These are phyloP conservation scores for Vinca major DNA, from an alignment of 305 asterid genomes.

Conservation along the genomic window DNA sequence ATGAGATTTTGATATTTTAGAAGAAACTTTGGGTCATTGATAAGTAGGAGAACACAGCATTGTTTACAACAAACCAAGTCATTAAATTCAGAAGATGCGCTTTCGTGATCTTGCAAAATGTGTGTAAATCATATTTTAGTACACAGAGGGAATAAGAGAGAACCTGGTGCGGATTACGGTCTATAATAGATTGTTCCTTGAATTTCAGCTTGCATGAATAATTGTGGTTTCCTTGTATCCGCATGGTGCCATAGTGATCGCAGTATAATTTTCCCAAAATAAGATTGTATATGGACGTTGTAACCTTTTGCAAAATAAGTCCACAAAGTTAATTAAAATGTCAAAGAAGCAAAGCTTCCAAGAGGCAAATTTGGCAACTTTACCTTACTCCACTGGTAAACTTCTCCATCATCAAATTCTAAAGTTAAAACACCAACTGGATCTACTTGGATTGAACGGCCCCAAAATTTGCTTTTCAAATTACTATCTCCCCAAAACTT, in stretches of 20 bases:
- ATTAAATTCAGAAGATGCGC: neutral
- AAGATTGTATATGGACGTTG: conserved; percentile 93
- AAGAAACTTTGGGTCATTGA: neutral
- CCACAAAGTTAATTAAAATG: conserved; percentile 16
- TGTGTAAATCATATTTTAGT: conserved; percentile 3
- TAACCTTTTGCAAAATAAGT: conserved; percentile 43
- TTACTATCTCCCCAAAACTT: conserved; percentile 85
- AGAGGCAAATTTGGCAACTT: conserved; percentile 6
- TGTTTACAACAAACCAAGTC: neutral
- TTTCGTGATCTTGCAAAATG: neutral
- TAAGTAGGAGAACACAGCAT: neutral
- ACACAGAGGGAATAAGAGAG: conserved; percentile 15
- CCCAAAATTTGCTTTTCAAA: conserved; percentile 94
- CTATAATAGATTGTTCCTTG: conserved; percentile 95
- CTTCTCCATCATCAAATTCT: conserved; percentile 94
- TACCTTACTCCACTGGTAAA: conserved; percentile 92
- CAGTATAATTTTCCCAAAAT: conserved; percentile 87
- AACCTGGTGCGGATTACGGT: conserved; percentile 96
- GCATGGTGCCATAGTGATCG: conserved; percentile 95
- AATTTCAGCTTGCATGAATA: conserved; percentile 84
- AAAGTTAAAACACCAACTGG: conserved; percentile 78
- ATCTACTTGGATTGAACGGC: conserved; percentile 92
- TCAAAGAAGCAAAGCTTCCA: conserved; percentile 11
- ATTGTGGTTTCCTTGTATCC: conserved; percentile 60
- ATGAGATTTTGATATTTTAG: neutral